Base-by-base conservation (phyloP, 2,329 filamentous ascomycete genomes). In the Microascus cirrosus region DNA sequence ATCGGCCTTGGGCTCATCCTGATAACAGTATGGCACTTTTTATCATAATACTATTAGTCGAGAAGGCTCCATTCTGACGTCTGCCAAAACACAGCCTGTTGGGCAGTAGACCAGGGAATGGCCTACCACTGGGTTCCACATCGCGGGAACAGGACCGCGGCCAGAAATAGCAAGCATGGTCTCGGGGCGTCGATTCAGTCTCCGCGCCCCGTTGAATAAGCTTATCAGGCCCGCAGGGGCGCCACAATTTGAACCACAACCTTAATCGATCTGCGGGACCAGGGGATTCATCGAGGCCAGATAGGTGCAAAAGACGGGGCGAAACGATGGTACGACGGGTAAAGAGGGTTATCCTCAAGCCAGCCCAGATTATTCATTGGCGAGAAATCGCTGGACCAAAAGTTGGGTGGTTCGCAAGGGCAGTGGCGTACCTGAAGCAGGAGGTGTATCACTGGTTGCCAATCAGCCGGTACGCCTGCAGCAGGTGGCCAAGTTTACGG, bases 401-500 rank as follows among this genome's bases (percentile, higher is more conserved):
- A 15, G 36, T 48, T 55, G 24, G 28, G n/a, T 22, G 24, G 24
- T 18, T 5, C 39, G 24, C n/a, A 45, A 56, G 28, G 54, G 36
- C n/a, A 36, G 35, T 18, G 42, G 18, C 18, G n/a, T 10, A 56
- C 55, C 55, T 56, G 55, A 56, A 28, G 55, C 55, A 56, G 25
- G 32, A 51, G 5, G 28, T 35, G 55, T 56, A 20, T 56, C 55
- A 56, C 25, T 35, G 42, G 45, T 15, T 6, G 39, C 39, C 55
- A 50, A 56, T 34, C 55, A 25, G 25, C 53, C 22, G 45, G 45
- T 50, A 50, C 45, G 45, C 11, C 20, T 22, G n/a, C n/a, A 50
- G n/a, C 11, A 22, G 22, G 22, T 13, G 18, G 18, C 36, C 36
- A 42, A 42, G 36, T 15, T 42, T 3, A 42, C 6, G 36, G 36